Percentiles rank a stretch among this genome's conserved stretches.
Evolutionary conservation across 345 rosid genomes (phyloP).

Genomic region (Eucalyptus tenuipes): DNA sequence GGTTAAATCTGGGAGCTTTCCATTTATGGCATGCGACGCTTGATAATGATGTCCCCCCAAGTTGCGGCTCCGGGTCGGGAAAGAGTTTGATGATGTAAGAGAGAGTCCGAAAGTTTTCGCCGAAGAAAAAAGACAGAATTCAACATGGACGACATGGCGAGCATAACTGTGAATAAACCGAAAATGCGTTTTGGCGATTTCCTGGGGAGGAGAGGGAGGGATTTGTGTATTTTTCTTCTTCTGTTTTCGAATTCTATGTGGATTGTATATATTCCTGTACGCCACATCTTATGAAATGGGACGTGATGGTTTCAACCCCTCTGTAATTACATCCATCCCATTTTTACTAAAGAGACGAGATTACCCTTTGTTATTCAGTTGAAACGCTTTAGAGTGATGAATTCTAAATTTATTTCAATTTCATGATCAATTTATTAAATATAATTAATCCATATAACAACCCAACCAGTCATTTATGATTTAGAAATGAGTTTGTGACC

Average conservation of each 20-base stretch:
- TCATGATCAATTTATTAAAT: too few relatives aligned
- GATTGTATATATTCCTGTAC: too few relatives aligned
- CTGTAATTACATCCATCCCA: not conserved
- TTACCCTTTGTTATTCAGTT: not conserved
- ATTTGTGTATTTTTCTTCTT: not conserved
- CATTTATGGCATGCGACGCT: not conserved
- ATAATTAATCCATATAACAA: not conserved
- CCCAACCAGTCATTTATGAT: fast-evolving
- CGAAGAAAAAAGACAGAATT: not conserved
- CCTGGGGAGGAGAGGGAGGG: not conserved
- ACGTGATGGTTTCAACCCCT: not conserved
- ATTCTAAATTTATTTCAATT: not conserved
- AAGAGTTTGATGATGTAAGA: not conserved
- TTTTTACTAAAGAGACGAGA: fast-evolving
- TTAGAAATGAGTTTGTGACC: fast-evolving
- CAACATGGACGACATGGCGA: not conserved
- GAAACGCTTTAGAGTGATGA: not conserved
- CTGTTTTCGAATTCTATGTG: not conserved
- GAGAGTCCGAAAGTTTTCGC: not conserved
- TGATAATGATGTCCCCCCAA: not conserved
- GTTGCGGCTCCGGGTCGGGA: not conserved
- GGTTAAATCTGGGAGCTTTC: not conserved
- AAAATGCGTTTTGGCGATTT: not conserved
- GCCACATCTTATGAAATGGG: not conserved
- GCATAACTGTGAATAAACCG: not conserved